Evolutionary conservation across 83 land plant species (phyloP).

Genomic region (Thuja plicata): DNA sequence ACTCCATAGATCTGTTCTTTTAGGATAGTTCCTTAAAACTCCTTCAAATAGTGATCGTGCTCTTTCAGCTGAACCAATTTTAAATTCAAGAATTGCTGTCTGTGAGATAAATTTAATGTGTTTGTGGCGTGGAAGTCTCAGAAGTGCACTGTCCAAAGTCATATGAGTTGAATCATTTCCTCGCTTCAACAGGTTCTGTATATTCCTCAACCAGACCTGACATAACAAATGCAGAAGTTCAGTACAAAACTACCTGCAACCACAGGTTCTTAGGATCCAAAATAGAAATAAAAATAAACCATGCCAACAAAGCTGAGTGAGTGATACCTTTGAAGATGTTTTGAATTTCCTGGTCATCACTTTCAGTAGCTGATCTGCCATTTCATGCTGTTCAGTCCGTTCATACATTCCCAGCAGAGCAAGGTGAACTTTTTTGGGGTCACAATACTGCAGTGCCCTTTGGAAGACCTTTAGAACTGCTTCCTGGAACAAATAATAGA

Average conservation of each 20-base stretch:
- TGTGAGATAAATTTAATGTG: slow-evolving; percentile 89
- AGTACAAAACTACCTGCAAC: no score
- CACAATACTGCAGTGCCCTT: slow-evolving; percentile 84
- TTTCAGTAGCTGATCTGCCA: slow-evolving; percentile 87
- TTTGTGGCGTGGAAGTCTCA: slow-evolving; percentile 79
- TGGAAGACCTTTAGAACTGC: slow-evolving; percentile 72
- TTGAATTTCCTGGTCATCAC: slow-evolving; percentile 87
- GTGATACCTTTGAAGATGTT: slow-evolving; percentile 76
- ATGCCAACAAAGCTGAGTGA: neutral
- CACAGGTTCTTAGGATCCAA: neutral
- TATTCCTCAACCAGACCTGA: slow-evolving; percentile 83
- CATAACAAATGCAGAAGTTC: neutral
- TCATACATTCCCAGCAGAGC: slow-evolving; percentile 87
- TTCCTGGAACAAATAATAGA: slow-evolving; percentile 56
- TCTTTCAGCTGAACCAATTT: slow-evolving; percentile 79
- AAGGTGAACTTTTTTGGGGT: slow-evolving; percentile 83
- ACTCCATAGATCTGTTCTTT: slow-evolving; percentile 95
- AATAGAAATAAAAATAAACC: neutral
- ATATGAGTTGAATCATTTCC: slow-evolving; percentile 60
- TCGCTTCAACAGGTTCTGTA: slow-evolving; percentile 55
- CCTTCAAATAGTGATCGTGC: slow-evolving; percentile 88
- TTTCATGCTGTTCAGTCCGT: slow-evolving; percentile 62
- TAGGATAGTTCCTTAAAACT: slow-evolving; percentile 85
- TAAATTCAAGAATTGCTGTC: slow-evolving; percentile 86
- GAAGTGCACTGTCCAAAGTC: slow-evolving; percentile 63